Evolutionary conservation across 148 eudicot genomes (phyloP).

Genomic region (Nepenthes mirabilis): DNA sequence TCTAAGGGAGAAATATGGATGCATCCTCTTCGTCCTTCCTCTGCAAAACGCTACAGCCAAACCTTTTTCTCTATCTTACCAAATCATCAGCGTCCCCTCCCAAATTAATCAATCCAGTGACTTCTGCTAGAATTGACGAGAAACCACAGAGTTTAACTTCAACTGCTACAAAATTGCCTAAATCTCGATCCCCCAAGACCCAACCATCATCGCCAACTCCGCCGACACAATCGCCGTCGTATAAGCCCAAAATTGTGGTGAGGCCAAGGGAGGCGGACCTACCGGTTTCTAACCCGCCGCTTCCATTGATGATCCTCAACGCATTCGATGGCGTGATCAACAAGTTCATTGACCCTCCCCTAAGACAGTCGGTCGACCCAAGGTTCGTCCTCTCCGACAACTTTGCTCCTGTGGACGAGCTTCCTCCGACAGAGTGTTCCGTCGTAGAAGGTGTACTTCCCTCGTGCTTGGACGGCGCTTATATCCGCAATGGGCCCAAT

Average conservation of each 20-base stretch:
- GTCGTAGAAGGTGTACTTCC: neutral
- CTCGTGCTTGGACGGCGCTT: constrained; percentile 1
- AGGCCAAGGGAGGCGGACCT: neutral
- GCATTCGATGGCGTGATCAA: constrained; percentile 5
- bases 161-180: neutral
- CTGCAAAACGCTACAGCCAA: neutral
- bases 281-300: neutral
- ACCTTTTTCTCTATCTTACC: neutral
- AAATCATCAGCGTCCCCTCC: neutral
- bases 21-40: neutral
- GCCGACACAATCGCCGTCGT: neutral
- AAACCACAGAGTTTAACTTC: neutral
- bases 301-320: neutral
- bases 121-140: neutral
- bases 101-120: neutral
- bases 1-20: neutral
- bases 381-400: constrained; percentile 5
- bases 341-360: constrained; percentile 5
- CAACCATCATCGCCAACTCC: neutral
- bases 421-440: constrained; percentile 4
- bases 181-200: neutral
- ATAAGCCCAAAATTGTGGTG: neutral
- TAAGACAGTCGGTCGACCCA: constrained; percentile 3
- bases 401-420: constrained; percentile 11
- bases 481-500: constrained; percentile 19